phyloP scores from a whole-genome alignment of 2,329 filamentous ascomycete species.

The Aspergillus pseudoglaucus region DNA sequence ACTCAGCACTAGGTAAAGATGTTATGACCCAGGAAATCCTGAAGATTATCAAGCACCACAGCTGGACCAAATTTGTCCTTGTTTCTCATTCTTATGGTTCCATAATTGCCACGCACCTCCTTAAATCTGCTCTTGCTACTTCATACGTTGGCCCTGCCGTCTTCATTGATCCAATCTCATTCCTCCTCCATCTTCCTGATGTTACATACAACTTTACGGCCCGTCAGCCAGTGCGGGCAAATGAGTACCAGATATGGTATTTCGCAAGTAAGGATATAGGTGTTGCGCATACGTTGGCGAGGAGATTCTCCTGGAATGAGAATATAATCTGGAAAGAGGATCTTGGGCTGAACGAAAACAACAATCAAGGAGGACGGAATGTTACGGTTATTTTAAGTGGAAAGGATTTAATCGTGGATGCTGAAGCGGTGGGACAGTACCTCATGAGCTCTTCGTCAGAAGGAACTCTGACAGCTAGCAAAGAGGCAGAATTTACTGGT shows the following conservation, averaged over 20 bases:
- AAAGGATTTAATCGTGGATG: conserved; percentile 60
- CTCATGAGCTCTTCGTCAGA: conserved; percentile 33
- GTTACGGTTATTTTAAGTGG: conserved; percentile 56
- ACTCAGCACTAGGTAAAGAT: conserved; percentile 44
- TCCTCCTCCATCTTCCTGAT: conserved; percentile 62
- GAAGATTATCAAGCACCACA: conserved; percentile 52
- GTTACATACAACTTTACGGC: conserved; percentile 67
- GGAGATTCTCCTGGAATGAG: conserved; percentile 66
- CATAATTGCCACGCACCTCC: conserved; percentile 56
- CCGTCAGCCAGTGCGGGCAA: conserved; percentile 49
- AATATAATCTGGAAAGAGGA: conserved; percentile 67
- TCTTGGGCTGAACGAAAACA: conserved; percentile 29
- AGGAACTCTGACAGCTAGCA: conserved; percentile 7
- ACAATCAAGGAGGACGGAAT: conserved; percentile 17
- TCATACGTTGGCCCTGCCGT: conserved; percentile 32
- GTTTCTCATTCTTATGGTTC: conserved; percentile 60
- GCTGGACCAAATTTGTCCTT: conserved; percentile 54
- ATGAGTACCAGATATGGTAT: conserved; percentile 65
- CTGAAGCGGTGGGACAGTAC: conserved; percentile 52
- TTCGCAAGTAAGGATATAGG: conserved; percentile 63
- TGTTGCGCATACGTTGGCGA: conserved; percentile 56
- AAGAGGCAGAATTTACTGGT: too few species aligned
- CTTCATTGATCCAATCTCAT: conserved; percentile 58
- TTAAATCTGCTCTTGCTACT: conserved; percentile 46
- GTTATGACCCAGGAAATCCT: conserved; percentile 53